A percentile compares a stretch with the other conserved stretches of the same genome.
phyloP scores from a whole-genome alignment of 2,329 filamentous ascomycete species.

The Orbilia javanica region DNA sequence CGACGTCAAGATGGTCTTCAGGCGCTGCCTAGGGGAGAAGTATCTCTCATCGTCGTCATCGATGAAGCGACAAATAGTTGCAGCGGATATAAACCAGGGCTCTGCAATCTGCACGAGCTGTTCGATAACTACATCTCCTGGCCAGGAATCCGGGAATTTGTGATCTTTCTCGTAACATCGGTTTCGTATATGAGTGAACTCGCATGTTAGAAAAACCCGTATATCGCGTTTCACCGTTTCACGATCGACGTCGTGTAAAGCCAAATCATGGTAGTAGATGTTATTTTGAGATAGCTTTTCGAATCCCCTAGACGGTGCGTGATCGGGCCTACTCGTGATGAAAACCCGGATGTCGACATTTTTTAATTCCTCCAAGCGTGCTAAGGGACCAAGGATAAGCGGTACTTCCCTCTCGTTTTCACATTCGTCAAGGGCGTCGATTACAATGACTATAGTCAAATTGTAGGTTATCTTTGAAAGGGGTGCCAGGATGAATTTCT shows the following conservation, averaged over 20 bases:
- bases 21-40: background rate
- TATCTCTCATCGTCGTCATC: background rate
- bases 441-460: conserved; percentile 20
- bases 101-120: conserved; percentile 13
- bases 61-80: conserved; percentile 36
- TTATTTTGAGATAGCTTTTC: background rate
- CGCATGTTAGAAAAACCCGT: background rate
- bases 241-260: conserved; percentile 10
- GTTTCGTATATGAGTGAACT: conserved; percentile 6
- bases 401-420: conserved; percentile 21
- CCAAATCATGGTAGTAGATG: conserved; percentile 28
- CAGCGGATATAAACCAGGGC: conserved; percentile 42
- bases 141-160: background rate
- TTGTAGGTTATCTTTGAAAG: background rate
- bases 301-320: background rate
- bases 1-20: background rate
- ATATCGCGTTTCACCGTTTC: conserved; percentile 27
- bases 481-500: conserved; percentile 29
- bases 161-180: background rate
- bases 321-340: conserved; percentile 33
- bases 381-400: conserved; percentile 15
- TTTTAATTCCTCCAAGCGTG: conserved; percentile 31
- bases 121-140: background rate
- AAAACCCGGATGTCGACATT: conserved; percentile 21
- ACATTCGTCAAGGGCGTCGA: conserved; percentile 50